A percentile compares a stretch with the other conserved stretches of the same genome.
phyloP scores from a whole-genome alignment of 2,329 filamentous ascomycete genomes.

The Elsinoe perseae region DNA sequence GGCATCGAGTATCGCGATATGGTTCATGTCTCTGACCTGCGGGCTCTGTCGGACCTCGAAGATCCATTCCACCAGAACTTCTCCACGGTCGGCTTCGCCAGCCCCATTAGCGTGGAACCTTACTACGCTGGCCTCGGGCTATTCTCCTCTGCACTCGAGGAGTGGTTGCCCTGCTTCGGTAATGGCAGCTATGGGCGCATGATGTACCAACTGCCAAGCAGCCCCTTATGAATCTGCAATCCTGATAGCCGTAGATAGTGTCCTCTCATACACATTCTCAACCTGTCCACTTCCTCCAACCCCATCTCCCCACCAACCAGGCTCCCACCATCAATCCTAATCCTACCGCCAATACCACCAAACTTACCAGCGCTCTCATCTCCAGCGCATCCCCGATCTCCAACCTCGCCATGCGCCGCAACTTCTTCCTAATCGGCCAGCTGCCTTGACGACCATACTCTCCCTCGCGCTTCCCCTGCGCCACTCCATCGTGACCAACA shows the following conservation, averaged over 20 bases:
- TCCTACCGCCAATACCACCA: not conserved
- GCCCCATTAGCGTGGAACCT: constrained; percentile 17
- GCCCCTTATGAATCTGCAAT: not conserved
- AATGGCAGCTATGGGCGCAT: constrained; percentile 15
- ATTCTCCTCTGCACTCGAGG: constrained; percentile 21
- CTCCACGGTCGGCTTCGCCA: constrained; percentile 15
- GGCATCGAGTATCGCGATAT: constrained; percentile 20
- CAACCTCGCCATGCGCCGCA: constrained; percentile 6
- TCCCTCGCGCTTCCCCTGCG: constrained; percentile 5
- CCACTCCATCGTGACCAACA: not conserved
- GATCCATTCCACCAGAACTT: constrained; percentile 19
- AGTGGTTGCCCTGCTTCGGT: constrained; percentile 22
- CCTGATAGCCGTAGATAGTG: not conserved
- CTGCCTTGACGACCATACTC: constrained; percentile 2
- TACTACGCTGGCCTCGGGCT: constrained; percentile 18
- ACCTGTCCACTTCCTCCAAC: constrained; percentile 5
- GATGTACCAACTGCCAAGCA: not conserved
- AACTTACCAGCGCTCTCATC: not conserved
- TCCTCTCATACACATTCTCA: not conserved
- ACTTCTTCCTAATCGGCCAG: constrained; percentile 14
- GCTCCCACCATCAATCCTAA: not conserved
- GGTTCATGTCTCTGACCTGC: constrained; percentile 21
- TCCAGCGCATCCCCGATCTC: constrained; percentile 12
- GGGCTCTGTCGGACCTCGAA: constrained; percentile 14
- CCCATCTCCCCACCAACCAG: constrained; percentile 5